Evolutionary conservation across 306 rosid species (phyloP).

Genomic region (Bauhinia variegata): DNA sequence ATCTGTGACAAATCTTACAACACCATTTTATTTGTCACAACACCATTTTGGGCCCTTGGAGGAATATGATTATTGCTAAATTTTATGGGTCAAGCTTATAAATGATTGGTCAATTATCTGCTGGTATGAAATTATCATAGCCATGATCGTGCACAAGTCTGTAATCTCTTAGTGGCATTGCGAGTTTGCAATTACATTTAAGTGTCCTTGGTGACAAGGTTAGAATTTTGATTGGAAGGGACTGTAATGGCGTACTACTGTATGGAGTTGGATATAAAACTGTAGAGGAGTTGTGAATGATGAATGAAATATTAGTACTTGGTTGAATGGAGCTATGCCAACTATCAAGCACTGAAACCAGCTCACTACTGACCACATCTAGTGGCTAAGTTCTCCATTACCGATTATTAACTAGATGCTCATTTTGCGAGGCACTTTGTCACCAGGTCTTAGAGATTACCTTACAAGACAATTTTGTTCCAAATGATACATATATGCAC

Average conservation of each 20-base stretch:
- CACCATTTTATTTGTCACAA: background rate
- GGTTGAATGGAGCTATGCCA: background rate
- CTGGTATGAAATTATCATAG: background rate
- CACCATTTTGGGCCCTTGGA: background rate
- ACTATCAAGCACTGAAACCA: too few relatives aligned
- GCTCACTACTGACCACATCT: too few relatives aligned
- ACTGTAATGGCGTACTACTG: background rate
- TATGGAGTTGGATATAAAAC: background rate
- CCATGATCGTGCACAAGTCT: background rate
- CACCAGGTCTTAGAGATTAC: slow-evolving; percentile 74
- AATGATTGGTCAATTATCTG: background rate
- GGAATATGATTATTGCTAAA: background rate
- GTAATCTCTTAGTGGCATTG: background rate
- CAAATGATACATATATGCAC: slow-evolving; percentile 79
- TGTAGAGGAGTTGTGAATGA: background rate
- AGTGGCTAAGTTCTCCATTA: slow-evolving; percentile 13
- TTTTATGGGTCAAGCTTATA: background rate
- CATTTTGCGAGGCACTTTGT: slow-evolving; percentile 40
- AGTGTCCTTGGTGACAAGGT: background rate
- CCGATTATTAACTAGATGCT: slow-evolving; percentile 35
- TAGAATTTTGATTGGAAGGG: background rate
- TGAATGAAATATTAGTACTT: background rate
- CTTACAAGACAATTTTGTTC: slow-evolving; percentile 86
- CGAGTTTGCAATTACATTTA: background rate
- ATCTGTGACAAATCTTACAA: background rate